Base-by-base conservation (phyloP, 192 early-diverging fungal species). In the Allomyces macrogynus region DNA sequence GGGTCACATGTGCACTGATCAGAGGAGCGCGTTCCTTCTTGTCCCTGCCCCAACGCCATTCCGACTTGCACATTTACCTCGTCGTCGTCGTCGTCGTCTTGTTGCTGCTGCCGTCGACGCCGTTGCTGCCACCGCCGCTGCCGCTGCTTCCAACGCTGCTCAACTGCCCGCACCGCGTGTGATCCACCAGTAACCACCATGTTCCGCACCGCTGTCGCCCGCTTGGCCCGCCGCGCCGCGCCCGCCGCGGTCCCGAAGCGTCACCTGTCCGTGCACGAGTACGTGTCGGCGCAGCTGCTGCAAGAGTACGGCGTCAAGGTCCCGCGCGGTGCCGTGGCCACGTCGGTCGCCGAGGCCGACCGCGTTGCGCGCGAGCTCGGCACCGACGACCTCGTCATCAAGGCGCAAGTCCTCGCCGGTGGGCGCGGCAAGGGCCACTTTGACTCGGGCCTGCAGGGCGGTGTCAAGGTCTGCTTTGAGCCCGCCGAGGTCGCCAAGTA, bases 401-500 rank as follows among this genome's bases (percentile, higher is more conserved):
- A 82, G 76, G 79, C 83, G 43, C 91, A 98, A 78, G 95, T 99
- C 43, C 79, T 99, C 64, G 95, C 95, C 66, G 95, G 95, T 69
- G 95, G 95, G 62, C 92, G 95, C 78, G 95, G 95, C 62, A 99
- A 99, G 80, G 95, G 95, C 70, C 80, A 80, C 69, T 99, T 96
- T 76, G 90, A 93, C 71, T 91, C 84, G 67, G 93, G 95, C 24
- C 80, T 93, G 65, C 89, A 95, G 79, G 95, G 95, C 63, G 95
- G 95, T 78, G 95, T 99, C 42, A 88, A 87, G 73, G 78, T 89
- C 67, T 84, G 90, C 66, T 67, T 62, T 72, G 89, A 88, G 54
- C 90, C 95, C 24, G 80, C 81, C 64, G 87, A 99, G 75, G 91
- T 87, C 66, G 84, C 86, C 71, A 83, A 80, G 71, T 85, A 92